phyloP scores from a whole-genome alignment of 495 filamentous ascomycete species.

The Penicillium tannophilum region DNA sequence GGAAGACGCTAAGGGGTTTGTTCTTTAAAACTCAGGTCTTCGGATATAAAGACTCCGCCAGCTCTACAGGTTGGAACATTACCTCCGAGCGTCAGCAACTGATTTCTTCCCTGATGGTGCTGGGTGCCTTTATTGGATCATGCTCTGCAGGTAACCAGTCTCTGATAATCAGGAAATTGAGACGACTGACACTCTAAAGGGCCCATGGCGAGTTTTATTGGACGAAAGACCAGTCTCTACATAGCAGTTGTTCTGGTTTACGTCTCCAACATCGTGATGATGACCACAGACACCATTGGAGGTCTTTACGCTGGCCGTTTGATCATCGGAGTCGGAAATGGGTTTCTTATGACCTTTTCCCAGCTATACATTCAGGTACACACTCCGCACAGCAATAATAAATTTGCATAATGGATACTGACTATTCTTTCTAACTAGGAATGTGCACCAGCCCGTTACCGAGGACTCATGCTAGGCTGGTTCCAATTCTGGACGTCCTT shows the following conservation, averaged over 20 bases:
- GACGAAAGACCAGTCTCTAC: conserved; percentile 52
- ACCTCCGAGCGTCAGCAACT: conserved; percentile 49
- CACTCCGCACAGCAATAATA: neutral
- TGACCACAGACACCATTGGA: conserved; percentile 53
- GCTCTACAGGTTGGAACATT: conserved; percentile 57
- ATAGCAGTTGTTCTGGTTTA: conserved; percentile 50
- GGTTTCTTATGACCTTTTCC: conserved; percentile 60
- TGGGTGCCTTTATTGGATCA: conserved; percentile 61
- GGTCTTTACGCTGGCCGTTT: conserved; percentile 58
- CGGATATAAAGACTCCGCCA: conserved; percentile 37
- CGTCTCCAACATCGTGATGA: conserved; percentile 58
- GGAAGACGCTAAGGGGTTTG: conserved; percentile 6
- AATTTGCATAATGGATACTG: neutral
- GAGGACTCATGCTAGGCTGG: conserved; percentile 53
- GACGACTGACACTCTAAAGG: conserved; percentile 27
- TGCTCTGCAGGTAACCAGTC: conserved; percentile 34
- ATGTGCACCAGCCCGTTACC: conserved; percentile 51
- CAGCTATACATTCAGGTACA: conserved; percentile 58
- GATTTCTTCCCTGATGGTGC: conserved; percentile 52
- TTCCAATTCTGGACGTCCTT: conserved; percentile 53
- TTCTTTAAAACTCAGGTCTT: conserved; percentile 15
- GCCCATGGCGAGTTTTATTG: conserved; percentile 48
- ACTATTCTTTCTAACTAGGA: conserved; percentile 31
- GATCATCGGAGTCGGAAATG: conserved; percentile 58
- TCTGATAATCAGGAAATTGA: neutral